These are phyloP conservation scores for Aspergillus awamori DNA, from an alignment of 2,329 filamentous ascomycete genomes.

Conservation along the genomic window DNA sequence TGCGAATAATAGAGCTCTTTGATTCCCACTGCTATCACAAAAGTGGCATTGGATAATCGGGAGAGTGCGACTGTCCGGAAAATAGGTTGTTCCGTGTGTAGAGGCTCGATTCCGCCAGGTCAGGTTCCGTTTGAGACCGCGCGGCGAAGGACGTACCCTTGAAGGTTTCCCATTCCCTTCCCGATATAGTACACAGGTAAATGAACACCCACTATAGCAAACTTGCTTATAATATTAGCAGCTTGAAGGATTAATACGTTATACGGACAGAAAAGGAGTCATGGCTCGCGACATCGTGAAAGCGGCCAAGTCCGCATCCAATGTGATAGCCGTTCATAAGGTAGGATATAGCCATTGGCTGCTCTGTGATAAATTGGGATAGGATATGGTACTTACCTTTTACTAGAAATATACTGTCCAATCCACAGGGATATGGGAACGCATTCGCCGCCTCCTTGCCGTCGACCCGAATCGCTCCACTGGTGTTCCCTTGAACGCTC, in stretches of 20 bases:
- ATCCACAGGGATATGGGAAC: slow-evolving; percentile 85
- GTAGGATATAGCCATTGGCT: slow-evolving; percentile 25
- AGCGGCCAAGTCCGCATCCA: slow-evolving; percentile 43
- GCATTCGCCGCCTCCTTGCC: slow-evolving; percentile 74
- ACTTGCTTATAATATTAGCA: background rate
- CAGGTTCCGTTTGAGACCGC: background rate
- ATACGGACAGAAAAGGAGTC: slow-evolving; percentile 30
- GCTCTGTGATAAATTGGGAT: background rate
- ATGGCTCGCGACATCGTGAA: slow-evolving; percentile 43
- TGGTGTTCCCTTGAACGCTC: slow-evolving; percentile 88
- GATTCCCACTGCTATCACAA: too few relatives aligned
- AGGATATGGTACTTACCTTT: background rate
- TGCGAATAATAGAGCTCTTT: too few relatives aligned
- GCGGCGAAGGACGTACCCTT: background rate
- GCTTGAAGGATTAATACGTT: slow-evolving; percentile 8
- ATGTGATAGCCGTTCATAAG: slow-evolving; percentile 42
- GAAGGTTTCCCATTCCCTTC: background rate
- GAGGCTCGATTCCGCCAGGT: background rate
- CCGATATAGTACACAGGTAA: background rate
- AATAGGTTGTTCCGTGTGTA: slow-evolving; percentile 13
- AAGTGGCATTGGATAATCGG: background rate
- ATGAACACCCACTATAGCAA: background rate
- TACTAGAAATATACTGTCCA: slow-evolving; percentile 92
- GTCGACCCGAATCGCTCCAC: slow-evolving; percentile 87
- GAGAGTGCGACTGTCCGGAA: background rate